Base-by-base conservation (phyloP, 805 yeast species). In the Wickerhamiella hasegawae region DNA sequence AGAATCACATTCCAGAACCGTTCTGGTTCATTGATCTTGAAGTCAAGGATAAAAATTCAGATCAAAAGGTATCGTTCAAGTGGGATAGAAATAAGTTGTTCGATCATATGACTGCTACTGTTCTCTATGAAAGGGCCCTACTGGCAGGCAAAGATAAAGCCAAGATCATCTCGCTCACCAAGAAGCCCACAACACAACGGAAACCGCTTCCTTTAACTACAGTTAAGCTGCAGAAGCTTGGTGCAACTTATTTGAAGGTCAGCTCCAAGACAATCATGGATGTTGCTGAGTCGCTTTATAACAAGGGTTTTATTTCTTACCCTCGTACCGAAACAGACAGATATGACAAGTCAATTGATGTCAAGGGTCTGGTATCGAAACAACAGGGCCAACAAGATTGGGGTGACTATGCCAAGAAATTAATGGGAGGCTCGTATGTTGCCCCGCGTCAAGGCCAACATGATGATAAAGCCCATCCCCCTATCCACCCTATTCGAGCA, bases 291-390 rank as follows among this genome's bases (percentile, higher is more conserved):
- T 70, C 69, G 43, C 63, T 90, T 18, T 90, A 90, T 53, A 84
- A 78, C 39, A 63, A 68, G 32, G 98, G 98, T 0, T 82, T 72
- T 49, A 63, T 90, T 1, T 84, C 96, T 0, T 90, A 90, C 52
- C 99, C 99, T 3, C 77, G 99, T 63, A 90, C 99, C 0, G 99
- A 90, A 51, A 90, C 99, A 0, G 96, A 90, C 53, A 68, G 59
- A 18, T 92, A 80, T 48, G 95, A 94, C 2, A 55, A 59, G 0
- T 63, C 66, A 1, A 82, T 85, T 79, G 82, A 90, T 48, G 60
- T 90, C 33, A 60, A 60, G 36, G 57, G 58, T 1, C 54, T 83
- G 2, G 65, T 90, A 2, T 59, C 57, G n/a, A 69, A 71, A 18
- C 96, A 84, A 44, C 50, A 56, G 0, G 8, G 19, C 11, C 58